Conservation (phyloP, 1,139 yeast species). For the Candida sp. region DNA sequence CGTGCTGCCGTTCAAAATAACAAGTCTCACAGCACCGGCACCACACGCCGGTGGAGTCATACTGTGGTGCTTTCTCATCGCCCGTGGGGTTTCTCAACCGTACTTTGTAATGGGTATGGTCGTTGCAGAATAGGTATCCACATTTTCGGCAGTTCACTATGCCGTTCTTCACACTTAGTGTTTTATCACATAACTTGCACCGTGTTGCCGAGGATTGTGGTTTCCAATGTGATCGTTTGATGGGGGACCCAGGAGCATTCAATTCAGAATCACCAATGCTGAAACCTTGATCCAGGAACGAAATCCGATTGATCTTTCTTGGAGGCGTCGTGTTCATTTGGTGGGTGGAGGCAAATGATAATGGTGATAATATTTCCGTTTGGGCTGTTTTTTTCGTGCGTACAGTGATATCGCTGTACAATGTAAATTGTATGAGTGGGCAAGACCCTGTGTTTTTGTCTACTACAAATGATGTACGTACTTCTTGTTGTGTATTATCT, state of each 20-base stretch:
- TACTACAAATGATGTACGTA: not conserved
- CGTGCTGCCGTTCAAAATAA: constrained; percentile 40
- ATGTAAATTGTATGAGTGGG: no score
- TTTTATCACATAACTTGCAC: constrained; percentile 47
- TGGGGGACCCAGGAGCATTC: constrained; percentile 14
- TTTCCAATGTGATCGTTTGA: constrained; percentile 69
- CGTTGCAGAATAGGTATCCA: constrained; percentile 71
- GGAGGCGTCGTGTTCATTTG: constrained; percentile 12
- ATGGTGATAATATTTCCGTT: no score
- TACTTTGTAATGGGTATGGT: constrained; percentile 62
- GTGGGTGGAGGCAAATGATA: no score
- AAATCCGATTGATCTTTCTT: constrained; percentile 33
- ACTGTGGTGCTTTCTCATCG: constrained; percentile 37
- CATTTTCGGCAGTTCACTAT: constrained; percentile 69
- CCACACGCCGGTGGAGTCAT: constrained; percentile 60
- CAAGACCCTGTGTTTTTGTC: no score
- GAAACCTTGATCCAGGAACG: constrained; percentile 41
- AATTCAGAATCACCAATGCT: constrained; percentile 23
- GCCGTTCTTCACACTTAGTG: constrained; percentile 53
- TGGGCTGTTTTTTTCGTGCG: no score
- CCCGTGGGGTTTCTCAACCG: constrained; percentile 39
- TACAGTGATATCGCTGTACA: no score
- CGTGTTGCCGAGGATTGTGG: constrained; percentile 37
- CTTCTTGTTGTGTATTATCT: not conserved
- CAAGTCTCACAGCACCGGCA: constrained; percentile 72